Evolutionary conservation across 306 rosid genomes (phyloP), one percentile per base, ranked within the genome.

Genomic region (Rosa chinensis): DNA sequence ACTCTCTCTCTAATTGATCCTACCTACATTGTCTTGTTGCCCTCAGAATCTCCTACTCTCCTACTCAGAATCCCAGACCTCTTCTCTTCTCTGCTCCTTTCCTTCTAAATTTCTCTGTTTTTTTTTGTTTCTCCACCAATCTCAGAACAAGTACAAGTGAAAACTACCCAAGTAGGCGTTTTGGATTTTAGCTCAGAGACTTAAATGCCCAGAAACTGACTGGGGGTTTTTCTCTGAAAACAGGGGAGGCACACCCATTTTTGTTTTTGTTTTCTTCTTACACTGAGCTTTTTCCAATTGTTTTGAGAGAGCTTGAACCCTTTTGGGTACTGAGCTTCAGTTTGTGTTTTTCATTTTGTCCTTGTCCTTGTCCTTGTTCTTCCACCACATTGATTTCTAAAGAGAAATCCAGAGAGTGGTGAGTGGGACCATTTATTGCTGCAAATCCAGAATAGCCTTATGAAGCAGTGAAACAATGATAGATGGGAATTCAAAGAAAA

Each of bases 401-500:
- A 72, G 44, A 10, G 58, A 48, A 74, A 66, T 18, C 61, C 76
- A 11, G 45, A 23, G 74, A 78, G 81, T 43, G 70, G 71, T 45
- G 64, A 40, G 32, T 40, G 44, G 12, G 80, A 74, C 35, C 80
- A 14, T 83, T 74, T 40, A 35, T 58, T 76, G 80, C 40, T 77
- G 79, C 52, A 78, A 71, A 81, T 77, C 67, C 44, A 32, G 78
- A 76, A 16, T 73, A 78, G 71, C 87, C 90, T 72, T 87, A 93
- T 96, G 99, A 93, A 96, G 91, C 82, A 66, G 83, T 80, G 76
- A 87, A 81, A 91, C 98, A 90, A 96, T 96, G 99, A 92, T 91
- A 93, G 99, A 96, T 93, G 99, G 88, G 55, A 91, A 86, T 91
- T 87, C 85, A 66, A 96, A 93, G 92, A 96, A 91, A 88, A 91